Evolutionary conservation across 1,284 basidiomycete species (phyloP).

Genomic region (Volvariella volvacea): DNA sequence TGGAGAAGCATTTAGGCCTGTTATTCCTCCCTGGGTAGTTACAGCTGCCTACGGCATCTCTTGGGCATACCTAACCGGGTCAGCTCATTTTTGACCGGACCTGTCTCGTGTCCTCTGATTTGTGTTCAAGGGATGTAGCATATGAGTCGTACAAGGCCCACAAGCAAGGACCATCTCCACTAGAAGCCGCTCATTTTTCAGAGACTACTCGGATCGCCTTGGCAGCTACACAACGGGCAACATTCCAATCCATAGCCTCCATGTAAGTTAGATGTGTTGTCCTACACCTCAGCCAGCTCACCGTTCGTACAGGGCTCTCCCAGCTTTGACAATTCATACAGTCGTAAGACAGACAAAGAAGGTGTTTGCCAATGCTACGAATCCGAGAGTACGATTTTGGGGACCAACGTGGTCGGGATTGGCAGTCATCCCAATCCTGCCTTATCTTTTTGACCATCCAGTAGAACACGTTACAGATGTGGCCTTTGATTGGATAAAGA

Average conservation of each 20-base stretch:
- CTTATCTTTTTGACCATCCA: slow-evolving; percentile 81
- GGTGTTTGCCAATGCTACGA: slow-evolving; percentile 61
- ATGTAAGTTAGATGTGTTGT: slow-evolving; percentile 46
- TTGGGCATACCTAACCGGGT: slow-evolving; percentile 75
- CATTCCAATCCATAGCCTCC: slow-evolving; percentile 86
- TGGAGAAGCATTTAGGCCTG: slow-evolving; percentile 88
- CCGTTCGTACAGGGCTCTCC: slow-evolving; percentile 50
- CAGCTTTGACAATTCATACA: slow-evolving; percentile 81
- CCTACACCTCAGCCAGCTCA: slow-evolving; percentile 5
- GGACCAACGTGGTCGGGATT: slow-evolving; percentile 78
- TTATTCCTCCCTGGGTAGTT: slow-evolving; percentile 77
- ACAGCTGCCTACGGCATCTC: slow-evolving; percentile 81
- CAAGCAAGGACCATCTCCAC: slow-evolving; percentile 61
- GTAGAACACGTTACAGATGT: slow-evolving; percentile 64
- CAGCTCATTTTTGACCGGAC: slow-evolving; percentile 14
- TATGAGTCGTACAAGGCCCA: slow-evolving; percentile 89
- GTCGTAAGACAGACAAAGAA: slow-evolving; percentile 77
- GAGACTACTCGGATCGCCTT: slow-evolving; percentile 70
- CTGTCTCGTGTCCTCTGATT: slow-evolving; percentile 6
- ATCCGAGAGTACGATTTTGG: slow-evolving; percentile 63
- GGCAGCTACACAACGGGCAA: slow-evolving; percentile 69
- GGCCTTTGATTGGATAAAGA: slow-evolving; percentile 62
- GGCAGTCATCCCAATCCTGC: slow-evolving; percentile 75
- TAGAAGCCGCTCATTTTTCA: slow-evolving; percentile 73
- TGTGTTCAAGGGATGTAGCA: slow-evolving; percentile 65